Evolutionary conservation across 129 eudicot genomes (phyloP), one percentile per base, ranked within the genome.

Genomic region (Silybum marianum): DNA sequence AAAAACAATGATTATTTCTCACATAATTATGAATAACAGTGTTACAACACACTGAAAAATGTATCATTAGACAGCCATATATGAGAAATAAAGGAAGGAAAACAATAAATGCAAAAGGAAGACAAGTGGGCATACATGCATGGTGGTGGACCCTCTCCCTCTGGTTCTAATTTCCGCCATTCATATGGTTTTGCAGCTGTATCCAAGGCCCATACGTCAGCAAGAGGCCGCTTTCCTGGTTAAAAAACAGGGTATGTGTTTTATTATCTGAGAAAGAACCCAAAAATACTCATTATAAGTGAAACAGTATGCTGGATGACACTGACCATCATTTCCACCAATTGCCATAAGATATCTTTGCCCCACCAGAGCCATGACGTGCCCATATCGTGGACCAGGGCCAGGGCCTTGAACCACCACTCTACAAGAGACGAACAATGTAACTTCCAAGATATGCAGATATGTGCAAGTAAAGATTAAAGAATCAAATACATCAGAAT

Each of bases 341-440:
- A 95, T 95, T 77, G 98, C 93, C 99, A 95, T 93, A 83, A 95
- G 97, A 87, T 95, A 95, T 81, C 99, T 84, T 88, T 95, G 99
- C 85, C 99, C 99, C 76, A 95, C 99, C 84, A 95, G 88, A 84
- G 99, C 99, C 98, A 95, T 95, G 75, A 95, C 99, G 90, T 95
- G 99, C 80, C 99, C 97, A 87, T 90, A 90, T 54, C 93, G 90
- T 38, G 95, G 91, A 24, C 97, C 97, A 48, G 97, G 93, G n/a
- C 95, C 97, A 77, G 93, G 95, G 34, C 97, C 97, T 85, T 92
- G 95, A 58, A 92, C 95, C 46, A 88, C 97, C 84, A 92, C 97
- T 89, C 97, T 92, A 79, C 73, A 74, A 84, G 76, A 80, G 81
- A 66, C 46, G 40, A 18, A 75, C 62, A 51, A 23, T 51, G 67